Conservation (phyloP, 2,329 filamentous ascomycete species). For the Colletotrichum salicis region DNA sequence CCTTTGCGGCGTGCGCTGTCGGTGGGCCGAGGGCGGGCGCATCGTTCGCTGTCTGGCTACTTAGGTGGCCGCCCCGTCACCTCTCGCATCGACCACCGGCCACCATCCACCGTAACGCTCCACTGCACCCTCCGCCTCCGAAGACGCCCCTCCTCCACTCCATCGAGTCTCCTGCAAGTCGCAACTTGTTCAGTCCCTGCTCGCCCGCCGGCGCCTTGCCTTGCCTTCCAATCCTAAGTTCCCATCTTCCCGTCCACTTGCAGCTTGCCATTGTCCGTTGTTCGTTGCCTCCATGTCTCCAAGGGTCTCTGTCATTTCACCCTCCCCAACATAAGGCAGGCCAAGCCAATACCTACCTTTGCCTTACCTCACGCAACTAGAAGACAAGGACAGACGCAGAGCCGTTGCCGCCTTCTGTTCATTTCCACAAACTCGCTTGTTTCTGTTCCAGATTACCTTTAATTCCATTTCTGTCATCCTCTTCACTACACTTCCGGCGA, state of each 20-base stretch:
- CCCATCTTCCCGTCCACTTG: slow-evolving; percentile 4
- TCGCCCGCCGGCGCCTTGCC: not conserved
- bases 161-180: slow-evolving; percentile 7
- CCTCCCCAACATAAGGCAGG: slow-evolving; percentile 8
- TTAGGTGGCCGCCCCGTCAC: not conserved
- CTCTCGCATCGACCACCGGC: not conserved
- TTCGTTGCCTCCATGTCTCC: slow-evolving; percentile 7
- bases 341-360: not conserved
- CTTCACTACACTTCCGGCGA: not conserved
- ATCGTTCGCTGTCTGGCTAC: slow-evolving; percentile 2
- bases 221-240: not conserved
- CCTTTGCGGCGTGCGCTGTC: slow-evolving; percentile 3
- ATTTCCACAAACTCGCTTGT: not conserved
- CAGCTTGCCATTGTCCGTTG: slow-evolving; percentile 6
- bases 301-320: slow-evolving; percentile 3
- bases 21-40: slow-evolving; percentile 18
- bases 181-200: not conserved
- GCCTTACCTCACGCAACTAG: slow-evolving; percentile 7
- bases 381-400: slow-evolving; percentile 16
- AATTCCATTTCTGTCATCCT: not conserved
- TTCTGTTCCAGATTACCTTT: not conserved
- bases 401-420: not conserved
- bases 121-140: not conserved
- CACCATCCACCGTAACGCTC: not conserved
- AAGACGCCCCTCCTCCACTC: slow-evolving; percentile 2